These are phyloP conservation scores for Hanseniaspora lachancei DNA, from an alignment of 805 yeast genomes.

Conservation along the genomic window DNA sequence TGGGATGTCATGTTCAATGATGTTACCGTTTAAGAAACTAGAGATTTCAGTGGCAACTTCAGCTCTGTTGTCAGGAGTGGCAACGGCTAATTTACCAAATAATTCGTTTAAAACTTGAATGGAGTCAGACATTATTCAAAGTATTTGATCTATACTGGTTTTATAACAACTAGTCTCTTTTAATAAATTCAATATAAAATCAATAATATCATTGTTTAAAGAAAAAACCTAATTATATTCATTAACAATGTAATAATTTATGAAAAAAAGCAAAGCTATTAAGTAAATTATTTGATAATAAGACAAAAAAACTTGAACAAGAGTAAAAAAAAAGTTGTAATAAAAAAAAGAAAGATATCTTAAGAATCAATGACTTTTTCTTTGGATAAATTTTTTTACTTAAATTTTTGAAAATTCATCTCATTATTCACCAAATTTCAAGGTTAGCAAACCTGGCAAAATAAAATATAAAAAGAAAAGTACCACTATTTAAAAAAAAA, in stretches of 20 bases:
- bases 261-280: too few relatives aligned
- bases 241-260: too few relatives aligned
- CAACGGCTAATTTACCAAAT: constrained; percentile 82
- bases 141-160: constrained; percentile 12
- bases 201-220: too few relatives aligned
- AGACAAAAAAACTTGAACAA: too few relatives aligned
- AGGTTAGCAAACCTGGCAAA: constrained; percentile 6
- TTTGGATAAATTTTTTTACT: too few relatives aligned
- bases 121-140: constrained; percentile 33
- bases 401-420: constrained; percentile 4
- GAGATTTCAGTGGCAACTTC: constrained; percentile 83
- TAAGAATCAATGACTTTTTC: too few relatives aligned
- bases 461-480: constrained; percentile 4
- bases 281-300: neutral
- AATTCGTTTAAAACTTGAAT: constrained; percentile 80
- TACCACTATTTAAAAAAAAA: neutral
- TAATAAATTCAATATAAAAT: too few relatives aligned
- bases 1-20: constrained; percentile 97
- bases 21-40: constrained; percentile 87
- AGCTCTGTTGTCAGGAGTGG: constrained; percentile 68
- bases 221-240: too few relatives aligned
- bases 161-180: neutral
- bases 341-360: constrained; percentile 8
- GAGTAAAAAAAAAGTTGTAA: neutral
- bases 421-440: constrained; percentile 10